These are phyloP conservation scores for Auricularia cornea DNA, from an alignment of 768 basidiomycete genomes.

Conservation along the genomic window DNA sequence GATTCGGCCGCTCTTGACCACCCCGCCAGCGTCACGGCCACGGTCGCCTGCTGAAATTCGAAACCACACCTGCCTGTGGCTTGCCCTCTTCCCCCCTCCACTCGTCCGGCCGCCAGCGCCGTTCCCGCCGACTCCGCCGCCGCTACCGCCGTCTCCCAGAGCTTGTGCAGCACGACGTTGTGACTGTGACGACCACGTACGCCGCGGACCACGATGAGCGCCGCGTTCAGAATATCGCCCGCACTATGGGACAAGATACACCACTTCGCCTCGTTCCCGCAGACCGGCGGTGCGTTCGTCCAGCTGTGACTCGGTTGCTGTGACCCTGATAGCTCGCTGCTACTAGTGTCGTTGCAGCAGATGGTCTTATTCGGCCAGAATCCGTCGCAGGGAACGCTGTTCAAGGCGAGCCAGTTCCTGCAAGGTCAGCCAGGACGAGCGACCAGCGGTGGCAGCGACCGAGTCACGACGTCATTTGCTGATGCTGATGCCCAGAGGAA, in stretches of 20 bases:
- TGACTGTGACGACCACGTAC: too few species aligned
- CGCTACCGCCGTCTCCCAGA: too few species aligned
- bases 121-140: too few species aligned
- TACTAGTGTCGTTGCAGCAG: constrained; percentile 83
- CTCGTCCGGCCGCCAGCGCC: too few species aligned
- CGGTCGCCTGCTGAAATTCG: too few species aligned
- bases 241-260: constrained; percentile 85
- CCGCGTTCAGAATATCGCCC: constrained; percentile 60
- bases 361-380: constrained; percentile 98
- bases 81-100: too few species aligned
- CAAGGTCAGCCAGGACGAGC: too few species aligned
- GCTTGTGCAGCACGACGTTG: too few species aligned
- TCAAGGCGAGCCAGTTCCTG: constrained; percentile 88
- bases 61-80: too few species aligned
- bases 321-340: too few species aligned
- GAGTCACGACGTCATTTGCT: constrained; percentile 11
- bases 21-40: too few species aligned
- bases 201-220: constrained; percentile 22
- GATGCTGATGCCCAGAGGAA: constrained; percentile 51
- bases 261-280: constrained; percentile 86
- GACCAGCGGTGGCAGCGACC: not conserved
- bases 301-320: not conserved
- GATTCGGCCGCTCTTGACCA: too few species aligned
- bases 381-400: constrained; percentile 85
- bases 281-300: constrained; percentile 69